A percentile compares a stretch with the other conserved stretches of the same genome.
Conservation (phyloP, 2,329 filamentous ascomycete species). For the Botrytis squamosa region DNA sequence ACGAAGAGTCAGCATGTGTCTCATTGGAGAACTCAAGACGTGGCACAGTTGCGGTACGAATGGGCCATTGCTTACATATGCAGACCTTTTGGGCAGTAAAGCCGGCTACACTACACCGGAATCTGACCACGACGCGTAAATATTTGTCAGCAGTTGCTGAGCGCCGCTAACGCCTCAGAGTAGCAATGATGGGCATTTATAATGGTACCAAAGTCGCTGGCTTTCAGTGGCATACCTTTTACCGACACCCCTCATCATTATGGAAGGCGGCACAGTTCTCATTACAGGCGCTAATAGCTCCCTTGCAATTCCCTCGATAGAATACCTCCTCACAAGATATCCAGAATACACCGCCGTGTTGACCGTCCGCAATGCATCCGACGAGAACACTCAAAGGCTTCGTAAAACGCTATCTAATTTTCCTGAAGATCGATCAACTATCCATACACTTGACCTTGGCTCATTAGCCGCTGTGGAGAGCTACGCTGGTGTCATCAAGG, state of each 20-base stretch:
- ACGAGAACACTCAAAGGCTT: conserved; percentile 37
- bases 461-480: conserved; percentile 39
- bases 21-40: neutral
- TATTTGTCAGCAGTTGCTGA: neutral
- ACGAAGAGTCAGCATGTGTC: neutral
- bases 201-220: neutral
- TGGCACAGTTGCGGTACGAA: neutral
- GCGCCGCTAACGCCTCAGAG: neutral
- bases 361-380: conserved; percentile 39
- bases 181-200: neutral
- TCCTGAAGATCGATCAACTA: conserved; percentile 33
- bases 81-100: neutral
- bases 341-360: neutral
- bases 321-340: neutral
- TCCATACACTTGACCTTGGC: conserved; percentile 42
- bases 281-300: conserved; percentile 2
- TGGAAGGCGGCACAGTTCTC: neutral
- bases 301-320: neutral
- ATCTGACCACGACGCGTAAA: neutral
- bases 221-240: neutral
- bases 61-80: neutral
- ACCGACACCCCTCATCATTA: neutral
- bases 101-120: neutral
- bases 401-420: conserved; percentile 28
- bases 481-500: conserved; percentile 38